A percentile compares a stretch with the other conserved stretches of the same genome.
These are phyloP conservation scores for Cardamine resedifolia DNA, from an alignment of 345 rosid species.

Conservation along the genomic window DNA sequence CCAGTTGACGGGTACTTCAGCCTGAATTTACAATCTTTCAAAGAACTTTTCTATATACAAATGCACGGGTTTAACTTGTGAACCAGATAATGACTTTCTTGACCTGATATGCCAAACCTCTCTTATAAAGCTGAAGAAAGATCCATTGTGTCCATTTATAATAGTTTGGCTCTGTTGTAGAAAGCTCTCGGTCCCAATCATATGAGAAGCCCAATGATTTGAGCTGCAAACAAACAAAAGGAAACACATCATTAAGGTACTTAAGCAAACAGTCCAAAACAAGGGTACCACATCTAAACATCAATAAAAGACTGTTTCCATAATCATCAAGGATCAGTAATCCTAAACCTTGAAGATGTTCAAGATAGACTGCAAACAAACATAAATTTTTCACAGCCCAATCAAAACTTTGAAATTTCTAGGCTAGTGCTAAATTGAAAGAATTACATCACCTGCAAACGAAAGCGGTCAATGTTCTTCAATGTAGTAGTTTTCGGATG, in stretches of 20 bases:
- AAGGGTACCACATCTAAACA: not conserved
- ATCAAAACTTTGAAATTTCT: not conserved
- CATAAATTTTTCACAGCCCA: not conserved
- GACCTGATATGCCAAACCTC: conserved; percentile 98
- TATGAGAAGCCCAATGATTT: conserved; percentile 88
- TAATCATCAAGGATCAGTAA: not conserved
- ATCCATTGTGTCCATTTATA: conserved; percentile 99
- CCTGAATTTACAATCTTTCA: conserved; percentile 48
- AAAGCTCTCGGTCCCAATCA: conserved; percentile 96
- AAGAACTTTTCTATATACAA: conserved; percentile 18
- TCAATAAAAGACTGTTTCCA: not conserved
- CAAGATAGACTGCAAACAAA: not conserved
- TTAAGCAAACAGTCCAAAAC: conserved; percentile 4
- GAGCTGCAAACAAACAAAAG: conserved; percentile 61
- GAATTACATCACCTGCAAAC: conserved; percentile 59
- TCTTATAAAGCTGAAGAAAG: conserved; percentile 88
- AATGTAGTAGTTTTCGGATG: conserved; percentile 86
- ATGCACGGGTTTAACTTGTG: conserved; percentile 11
- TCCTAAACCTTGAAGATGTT: not conserved
- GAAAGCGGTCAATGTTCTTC: conserved; percentile 80
- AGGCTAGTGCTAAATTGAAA: not conserved
- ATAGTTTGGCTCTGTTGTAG: conserved; percentile 85
- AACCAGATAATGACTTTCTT: conserved; percentile 23
- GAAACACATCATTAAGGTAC: not conserved
- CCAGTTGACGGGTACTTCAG: conserved; percentile 98